Base-by-base conservation (phyloP, 441 rosid genomes). In the Euphorbia schlechtendalii region DNA sequence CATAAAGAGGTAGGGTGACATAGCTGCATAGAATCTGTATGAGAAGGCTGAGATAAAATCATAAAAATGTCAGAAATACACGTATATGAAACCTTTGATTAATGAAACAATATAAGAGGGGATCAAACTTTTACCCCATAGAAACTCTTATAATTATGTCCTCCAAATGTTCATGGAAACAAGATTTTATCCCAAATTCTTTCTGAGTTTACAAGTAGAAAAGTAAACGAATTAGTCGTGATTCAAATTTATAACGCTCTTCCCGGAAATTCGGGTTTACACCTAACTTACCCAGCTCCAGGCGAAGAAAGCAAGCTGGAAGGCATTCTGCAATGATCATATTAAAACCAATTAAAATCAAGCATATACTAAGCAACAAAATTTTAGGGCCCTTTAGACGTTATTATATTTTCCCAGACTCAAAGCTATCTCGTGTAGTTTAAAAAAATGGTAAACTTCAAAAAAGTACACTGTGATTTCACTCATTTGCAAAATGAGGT, bases 1-100 rank as follows among this genome's bases (percentile, higher is more conserved):
- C 97, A 63, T 88, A 91, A 18, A 91, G 90, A 53, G 97, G 97
- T 48, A 91, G 82, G 12, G 89, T 88, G 68, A 91, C 87, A 56
- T 91, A 91, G 74, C 97, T 88, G 84, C 97, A 91, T 9, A 86
- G 57, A 59, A 88, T 73, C 64, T 91, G 94, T 68, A 83, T 79
- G 28, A 91, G 34, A 34, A 87, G 80, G 84, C 92, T 91, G 84
- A 18, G 52, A 61, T 59, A 10, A 65, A 13, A 74, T 63, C 56
- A 65, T 11, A 5, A 38, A 38, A 38, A 38, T 1, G 6, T 38
- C 4, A 8, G 11, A 38, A 5, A 56, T 48, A 13, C n/a, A n/a
- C n/a, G n/a, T n/a, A 27, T n/a, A 52, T 7, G 21, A 41, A 6
- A 63, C 49, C 10, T 22, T 24, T 22, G 15, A 61, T 68, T 61